Conservation (phyloP, 352 stramenopile genomes). For the Blastocystis sp. region DNA sequence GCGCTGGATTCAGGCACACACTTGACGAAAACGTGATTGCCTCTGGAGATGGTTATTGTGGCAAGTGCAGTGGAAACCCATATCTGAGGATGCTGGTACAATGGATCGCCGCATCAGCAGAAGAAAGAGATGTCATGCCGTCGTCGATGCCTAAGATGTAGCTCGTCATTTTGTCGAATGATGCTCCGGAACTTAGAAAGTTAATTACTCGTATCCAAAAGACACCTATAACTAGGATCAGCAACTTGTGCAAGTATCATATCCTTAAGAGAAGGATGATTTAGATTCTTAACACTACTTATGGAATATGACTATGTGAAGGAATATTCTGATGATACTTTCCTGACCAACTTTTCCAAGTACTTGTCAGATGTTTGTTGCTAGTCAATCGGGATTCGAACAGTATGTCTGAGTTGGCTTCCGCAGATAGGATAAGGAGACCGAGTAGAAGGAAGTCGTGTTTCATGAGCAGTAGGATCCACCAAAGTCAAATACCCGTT, state of each 20-base stretch:
- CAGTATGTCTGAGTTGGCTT: no score
- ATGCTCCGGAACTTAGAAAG: background rate
- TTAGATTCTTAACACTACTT: background rate
- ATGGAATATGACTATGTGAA: background rate
- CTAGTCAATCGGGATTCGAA: no score
- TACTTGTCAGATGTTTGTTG: no score
- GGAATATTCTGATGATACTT: no score
- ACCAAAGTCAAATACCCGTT: background rate
- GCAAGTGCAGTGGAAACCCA: conserved; percentile 6
- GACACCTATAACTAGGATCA: background rate
- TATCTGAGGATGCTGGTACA: conserved; percentile 15
- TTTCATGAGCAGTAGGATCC: no score
- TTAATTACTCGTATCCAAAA: background rate
- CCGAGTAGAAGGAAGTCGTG: no score
- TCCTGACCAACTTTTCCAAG: no score
- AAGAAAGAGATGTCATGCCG: background rate
- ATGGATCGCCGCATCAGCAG: conserved; percentile 23
- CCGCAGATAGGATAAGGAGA: no score
- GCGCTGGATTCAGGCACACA: background rate
- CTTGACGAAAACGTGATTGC: conserved; percentile 17
- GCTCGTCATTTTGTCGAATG: background rate
- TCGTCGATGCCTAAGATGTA: background rate
- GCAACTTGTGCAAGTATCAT: background rate
- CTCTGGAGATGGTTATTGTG: conserved; percentile 20
- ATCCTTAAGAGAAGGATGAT: background rate